phyloP scores from a whole-genome alignment of 73 alveolate species.

The Paramecium tetraurelia region DNA sequence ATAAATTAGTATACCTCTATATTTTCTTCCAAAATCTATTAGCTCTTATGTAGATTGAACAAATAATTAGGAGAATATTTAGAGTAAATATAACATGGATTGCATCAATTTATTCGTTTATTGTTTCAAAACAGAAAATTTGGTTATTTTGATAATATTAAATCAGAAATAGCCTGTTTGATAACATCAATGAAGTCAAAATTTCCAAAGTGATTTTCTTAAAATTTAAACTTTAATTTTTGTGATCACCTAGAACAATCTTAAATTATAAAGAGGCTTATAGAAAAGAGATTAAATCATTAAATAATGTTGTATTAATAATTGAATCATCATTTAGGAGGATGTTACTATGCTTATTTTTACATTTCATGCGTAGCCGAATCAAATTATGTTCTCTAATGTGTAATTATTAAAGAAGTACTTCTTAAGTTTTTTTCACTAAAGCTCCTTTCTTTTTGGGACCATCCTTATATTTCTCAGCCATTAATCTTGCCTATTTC shows the following conservation, averaged over 20 bases:
- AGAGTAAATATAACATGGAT: background rate
- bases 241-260: background rate
- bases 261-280: background rate
- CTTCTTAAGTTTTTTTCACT: background rate
- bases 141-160: background rate
- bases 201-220: background rate
- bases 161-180: background rate
- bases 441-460: background rate
- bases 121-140: background rate
- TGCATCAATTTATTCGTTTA: too few relatives aligned
- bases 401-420: background rate
- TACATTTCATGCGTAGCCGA: conserved; percentile 9
- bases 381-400: conserved; percentile 4
- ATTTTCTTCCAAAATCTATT: too few relatives aligned
- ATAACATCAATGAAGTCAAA: background rate
- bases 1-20: too few relatives aligned
- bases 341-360: background rate
- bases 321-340: background rate
- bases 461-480: conserved; percentile 23
- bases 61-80: too few relatives aligned
- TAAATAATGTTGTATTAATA: background rate
- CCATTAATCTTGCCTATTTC: conserved; percentile 48
- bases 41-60: too few relatives aligned
- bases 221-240: background rate
- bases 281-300: background rate